Conservation (phyloP, 805 yeast genomes). For the Cyberlindnera euphorbiae region DNA sequence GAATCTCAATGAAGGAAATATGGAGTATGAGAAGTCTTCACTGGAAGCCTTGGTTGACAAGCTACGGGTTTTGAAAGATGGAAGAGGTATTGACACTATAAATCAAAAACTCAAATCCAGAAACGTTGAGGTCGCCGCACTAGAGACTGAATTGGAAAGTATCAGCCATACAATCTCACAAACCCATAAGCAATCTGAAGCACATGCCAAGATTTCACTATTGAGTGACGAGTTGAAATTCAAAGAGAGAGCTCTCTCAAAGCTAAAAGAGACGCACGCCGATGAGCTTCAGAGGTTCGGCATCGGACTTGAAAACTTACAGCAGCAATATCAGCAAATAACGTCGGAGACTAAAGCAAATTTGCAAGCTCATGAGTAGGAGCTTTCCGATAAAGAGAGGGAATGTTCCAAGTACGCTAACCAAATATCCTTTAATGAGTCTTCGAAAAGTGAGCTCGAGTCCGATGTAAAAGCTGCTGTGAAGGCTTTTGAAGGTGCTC, state of each 20-base stretch:
- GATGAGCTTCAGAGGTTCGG: slow-evolving; percentile 19
- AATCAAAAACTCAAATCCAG: slow-evolving; percentile 33
- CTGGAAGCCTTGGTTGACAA: slow-evolving; percentile 36
- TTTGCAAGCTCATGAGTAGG: slow-evolving; percentile 8
- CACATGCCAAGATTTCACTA: slow-evolving; percentile 48
- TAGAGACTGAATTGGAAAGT: slow-evolving; percentile 47
- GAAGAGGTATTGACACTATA: slow-evolving; percentile 27
- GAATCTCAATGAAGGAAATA: slow-evolving; percentile 39
- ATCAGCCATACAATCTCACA: slow-evolving; percentile 45
- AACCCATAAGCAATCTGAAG: slow-evolving; percentile 54
- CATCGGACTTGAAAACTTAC: slow-evolving; percentile 17
- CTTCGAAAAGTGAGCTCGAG: slow-evolving; percentile 4
- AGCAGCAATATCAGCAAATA: slow-evolving; percentile 5
- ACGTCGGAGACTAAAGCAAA: slow-evolving; percentile 1
- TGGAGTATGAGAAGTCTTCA: slow-evolving; percentile 41
- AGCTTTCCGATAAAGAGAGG: neutral
- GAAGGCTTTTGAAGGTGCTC: slow-evolving; percentile 12
- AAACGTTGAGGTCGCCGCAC: slow-evolving; percentile 31
- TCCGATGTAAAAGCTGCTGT: slow-evolving; percentile 10
- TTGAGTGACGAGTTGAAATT: slow-evolving; percentile 35
- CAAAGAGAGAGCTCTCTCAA: slow-evolving; percentile 28
- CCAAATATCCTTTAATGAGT: slow-evolving; percentile 15
- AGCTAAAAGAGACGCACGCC: slow-evolving; percentile 26
- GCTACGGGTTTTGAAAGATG: slow-evolving; percentile 28
- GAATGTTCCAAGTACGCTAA: slow-evolving; percentile 13